Evolutionary conservation across 495 filamentous ascomycete genomes (phyloP), one percentile per base, ranked within the genome.

Genomic region (Hypoxylon lenormandii): DNA sequence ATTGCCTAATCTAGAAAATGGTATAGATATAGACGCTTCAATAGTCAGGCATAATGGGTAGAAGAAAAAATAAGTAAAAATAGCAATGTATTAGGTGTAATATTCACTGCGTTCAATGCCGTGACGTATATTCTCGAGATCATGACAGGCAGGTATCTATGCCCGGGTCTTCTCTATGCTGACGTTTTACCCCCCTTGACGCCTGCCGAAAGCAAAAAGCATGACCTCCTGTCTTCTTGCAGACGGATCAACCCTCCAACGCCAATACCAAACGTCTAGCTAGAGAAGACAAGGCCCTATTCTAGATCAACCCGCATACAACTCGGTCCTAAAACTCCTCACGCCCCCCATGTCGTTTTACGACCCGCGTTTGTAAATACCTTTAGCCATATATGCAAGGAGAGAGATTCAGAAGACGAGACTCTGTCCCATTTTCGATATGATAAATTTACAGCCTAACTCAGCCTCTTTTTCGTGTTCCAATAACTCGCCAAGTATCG

Each of bases 391-490:
- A 70, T 60, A 61, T 70, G 55, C 43, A 53, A 55, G 16, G 18
- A 33, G 60, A 22, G 16, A 50, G 16, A 40, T 50, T 77, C 49
- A 81, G 0, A 82, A 69, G 7, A 73, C 60, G 36, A 80, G 65
- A 36, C 72, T 75, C 72, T 82, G 78, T 19, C 91, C 89, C 47
- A 80, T 77, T 67, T 80, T 77, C 4, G 88, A 86, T 45, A 97
- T 81, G 6, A 88, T 79, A 80, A 96, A 97, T 59, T 89, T 85
- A 69, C 92, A 94, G 0, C 95, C 96, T 66, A 97, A 64, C 56
- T 82, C 81, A 4, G 84, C 83, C 51, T 82, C 79, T 48, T 78
- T 73, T 57, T 91, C 91, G 66, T 89, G 84, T 42, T 82, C 81
- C 53, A 76, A 62, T 48, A 97, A 77, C 69, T 96, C 84, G 56